A percentile compares a stretch with the other conserved stretches of the same genome.
Evolutionary conservation across 257 asterid genomes (phyloP).

Genomic region (Apocynum venetum): DNA sequence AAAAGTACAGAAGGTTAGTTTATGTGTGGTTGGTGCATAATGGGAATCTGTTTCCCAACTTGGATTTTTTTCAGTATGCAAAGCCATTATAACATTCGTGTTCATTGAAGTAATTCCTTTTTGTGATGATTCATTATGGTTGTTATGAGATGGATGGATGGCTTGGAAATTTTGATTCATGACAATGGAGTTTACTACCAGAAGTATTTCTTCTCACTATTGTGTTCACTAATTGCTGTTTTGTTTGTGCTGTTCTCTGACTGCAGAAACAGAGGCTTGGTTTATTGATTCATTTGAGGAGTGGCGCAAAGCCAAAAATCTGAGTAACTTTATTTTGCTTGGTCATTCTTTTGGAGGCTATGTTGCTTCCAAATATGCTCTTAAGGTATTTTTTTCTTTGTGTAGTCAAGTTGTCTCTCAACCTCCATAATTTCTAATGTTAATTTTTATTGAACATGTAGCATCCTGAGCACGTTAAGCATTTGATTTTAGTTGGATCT

Average conservation of each 20-base stretch:
- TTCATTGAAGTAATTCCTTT: neutral
- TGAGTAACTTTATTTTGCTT: constrained; percentile 81
- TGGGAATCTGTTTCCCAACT: neutral
- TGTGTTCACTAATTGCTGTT: neutral
- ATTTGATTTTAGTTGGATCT: constrained; percentile 87
- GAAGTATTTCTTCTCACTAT: neutral
- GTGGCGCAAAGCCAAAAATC: constrained; percentile 90
- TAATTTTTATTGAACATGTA: constrained; percentile 27
- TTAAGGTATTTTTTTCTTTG: constrained; percentile 47
- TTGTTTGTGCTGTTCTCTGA: neutral
- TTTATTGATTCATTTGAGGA: constrained; percentile 81
- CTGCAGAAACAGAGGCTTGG: constrained; percentile 91
- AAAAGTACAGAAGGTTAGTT: constrained; percentile 93
- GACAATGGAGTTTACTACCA: neutral
- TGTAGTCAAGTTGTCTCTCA: neutral
- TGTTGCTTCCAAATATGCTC: constrained; percentile 88
- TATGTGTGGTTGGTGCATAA: neutral
- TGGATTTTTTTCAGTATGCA: neutral
- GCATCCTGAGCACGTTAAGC: constrained; percentile 93
- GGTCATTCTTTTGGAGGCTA: constrained; percentile 99
- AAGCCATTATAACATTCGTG: neutral
- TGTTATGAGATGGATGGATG: neutral
- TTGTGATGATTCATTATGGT: neutral
- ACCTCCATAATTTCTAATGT: constrained; percentile 16
- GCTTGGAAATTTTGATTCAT: neutral